Conservation (phyloP, 371 early-diverging fungal genomes). For the Haplosporangium sp. region DNA sequence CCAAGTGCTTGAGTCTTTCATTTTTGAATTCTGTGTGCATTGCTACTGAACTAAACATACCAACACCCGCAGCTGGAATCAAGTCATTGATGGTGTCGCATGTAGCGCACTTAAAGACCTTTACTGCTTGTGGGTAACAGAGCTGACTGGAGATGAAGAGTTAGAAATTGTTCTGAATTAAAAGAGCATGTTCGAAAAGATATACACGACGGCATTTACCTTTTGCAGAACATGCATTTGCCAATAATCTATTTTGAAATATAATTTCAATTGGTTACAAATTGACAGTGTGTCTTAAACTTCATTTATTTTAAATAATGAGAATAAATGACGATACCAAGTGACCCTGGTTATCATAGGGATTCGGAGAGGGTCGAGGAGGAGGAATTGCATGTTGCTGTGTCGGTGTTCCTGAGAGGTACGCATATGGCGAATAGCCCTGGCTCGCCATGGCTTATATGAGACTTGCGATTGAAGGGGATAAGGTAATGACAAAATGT, state of each 20-base stretch:
- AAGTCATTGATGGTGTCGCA: constrained; percentile 91
- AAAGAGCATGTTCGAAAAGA: background rate
- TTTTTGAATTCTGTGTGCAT: too few relatives aligned
- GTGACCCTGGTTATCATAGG: constrained; percentile 42
- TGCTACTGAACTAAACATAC: constrained; percentile 17
- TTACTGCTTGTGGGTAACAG: constrained; percentile 73
- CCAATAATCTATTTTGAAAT: constrained; percentile 54
- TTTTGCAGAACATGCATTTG: constrained; percentile 70
- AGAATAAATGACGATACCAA: constrained; percentile 16
- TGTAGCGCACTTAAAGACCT: constrained; percentile 90
- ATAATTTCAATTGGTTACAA: background rate
- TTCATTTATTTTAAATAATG: background rate
- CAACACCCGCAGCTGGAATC: constrained; percentile 55
- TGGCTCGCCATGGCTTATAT: constrained; percentile 39
- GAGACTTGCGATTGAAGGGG: background rate
- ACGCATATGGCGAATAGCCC: constrained; percentile 48
- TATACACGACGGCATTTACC: constrained; percentile 42
- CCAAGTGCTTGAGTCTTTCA: background rate
- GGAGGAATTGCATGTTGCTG: constrained; percentile 31
- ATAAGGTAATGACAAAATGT: background rate
- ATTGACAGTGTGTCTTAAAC: background rate
- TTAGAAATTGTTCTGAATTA: background rate
- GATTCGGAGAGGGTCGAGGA: constrained; percentile 35
- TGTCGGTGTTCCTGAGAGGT: constrained; percentile 37
- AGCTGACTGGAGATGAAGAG: constrained; percentile 63